Percentiles rank a stretch among this genome's conserved stretches.
phyloP scores from a whole-genome alignment of 305 asterid species.

The Fraxinus velutina region DNA sequence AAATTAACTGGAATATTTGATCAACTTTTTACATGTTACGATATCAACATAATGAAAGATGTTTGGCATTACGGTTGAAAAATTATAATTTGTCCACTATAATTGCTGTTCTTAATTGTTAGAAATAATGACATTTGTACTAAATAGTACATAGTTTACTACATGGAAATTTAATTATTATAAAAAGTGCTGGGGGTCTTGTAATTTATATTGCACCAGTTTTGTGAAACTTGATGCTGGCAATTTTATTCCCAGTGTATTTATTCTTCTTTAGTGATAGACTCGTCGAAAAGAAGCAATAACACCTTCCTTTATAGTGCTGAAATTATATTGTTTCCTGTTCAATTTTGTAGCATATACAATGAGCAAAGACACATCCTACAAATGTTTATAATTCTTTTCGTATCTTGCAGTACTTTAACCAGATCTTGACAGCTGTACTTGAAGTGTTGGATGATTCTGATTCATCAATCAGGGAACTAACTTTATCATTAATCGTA shows the following conservation, averaged over 20 bases:
- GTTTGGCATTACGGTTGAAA: background rate
- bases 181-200: background rate
- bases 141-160: background rate
- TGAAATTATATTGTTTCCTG: background rate
- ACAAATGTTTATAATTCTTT: conserved; percentile 18
- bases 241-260: too few relatives aligned
- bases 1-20: background rate
- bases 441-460: conserved; percentile 89
- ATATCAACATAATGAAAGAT: background rate
- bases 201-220: background rate
- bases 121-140: background rate
- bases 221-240: background rate
- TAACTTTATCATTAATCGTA: conserved; percentile 63
- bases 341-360: background rate
- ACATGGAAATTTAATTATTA: background rate
- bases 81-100: background rate
- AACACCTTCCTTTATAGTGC: conserved; percentile 1
- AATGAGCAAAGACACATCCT: background rate
- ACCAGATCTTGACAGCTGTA: conserved; percentile 85
- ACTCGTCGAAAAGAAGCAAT: background rate
- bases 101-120: background rate
- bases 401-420: conserved; percentile 75
- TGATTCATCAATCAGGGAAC: conserved; percentile 74
- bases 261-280: background rate
- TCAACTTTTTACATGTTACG: background rate